These are phyloP conservation scores for Cytospora chrysosperma DNA, from an alignment of 2,329 filamentous ascomycete species.

Conservation along the genomic window DNA sequence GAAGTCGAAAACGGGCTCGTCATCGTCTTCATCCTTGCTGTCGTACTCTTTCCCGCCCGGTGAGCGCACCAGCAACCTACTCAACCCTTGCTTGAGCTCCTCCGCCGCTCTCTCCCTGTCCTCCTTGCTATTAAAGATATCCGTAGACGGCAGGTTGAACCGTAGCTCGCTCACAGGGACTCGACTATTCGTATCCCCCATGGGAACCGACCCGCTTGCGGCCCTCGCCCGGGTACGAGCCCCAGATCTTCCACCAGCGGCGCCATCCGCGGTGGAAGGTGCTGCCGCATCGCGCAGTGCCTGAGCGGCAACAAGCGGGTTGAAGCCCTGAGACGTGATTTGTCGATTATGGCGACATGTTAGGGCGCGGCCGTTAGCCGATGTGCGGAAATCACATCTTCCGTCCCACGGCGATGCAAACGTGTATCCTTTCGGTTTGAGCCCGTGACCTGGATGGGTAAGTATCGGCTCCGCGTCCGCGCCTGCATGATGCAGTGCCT, in stretches of 20 bases:
- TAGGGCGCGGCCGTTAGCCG: conserved; percentile 70
- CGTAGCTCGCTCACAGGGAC: conserved; percentile 74
- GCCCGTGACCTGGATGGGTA: conserved; percentile 45
- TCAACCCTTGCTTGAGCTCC: conserved; percentile 37
- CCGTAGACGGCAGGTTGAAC: conserved; percentile 75
- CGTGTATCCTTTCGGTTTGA: conserved; percentile 65
- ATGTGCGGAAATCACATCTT: conserved; percentile 80
- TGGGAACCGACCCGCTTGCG: not conserved
- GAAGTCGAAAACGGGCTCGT: conserved; percentile 59
- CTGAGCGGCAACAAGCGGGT: conserved; percentile 44
- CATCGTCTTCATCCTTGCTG: conserved; percentile 44
- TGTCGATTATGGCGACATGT: conserved; percentile 72
- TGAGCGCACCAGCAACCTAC: conserved; percentile 38
- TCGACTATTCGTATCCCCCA: conserved; percentile 10
- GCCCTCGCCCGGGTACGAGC: conserved; percentile 36
- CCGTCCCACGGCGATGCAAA: conserved; percentile 88
- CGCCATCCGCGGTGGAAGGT: not conserved
- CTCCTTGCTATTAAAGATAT: conserved; percentile 43
- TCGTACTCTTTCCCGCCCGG: conserved; percentile 31
- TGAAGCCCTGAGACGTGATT: conserved; percentile 40
- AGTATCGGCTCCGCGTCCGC: conserved; percentile 31
- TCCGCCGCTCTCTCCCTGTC: conserved; percentile 33
- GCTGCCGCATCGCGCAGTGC: conserved; percentile 28
- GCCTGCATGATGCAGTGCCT: not conserved
- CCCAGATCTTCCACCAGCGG: conserved; percentile 28